Conservation (phyloP, 441 rosid species). For the Kokia cookei region DNA sequence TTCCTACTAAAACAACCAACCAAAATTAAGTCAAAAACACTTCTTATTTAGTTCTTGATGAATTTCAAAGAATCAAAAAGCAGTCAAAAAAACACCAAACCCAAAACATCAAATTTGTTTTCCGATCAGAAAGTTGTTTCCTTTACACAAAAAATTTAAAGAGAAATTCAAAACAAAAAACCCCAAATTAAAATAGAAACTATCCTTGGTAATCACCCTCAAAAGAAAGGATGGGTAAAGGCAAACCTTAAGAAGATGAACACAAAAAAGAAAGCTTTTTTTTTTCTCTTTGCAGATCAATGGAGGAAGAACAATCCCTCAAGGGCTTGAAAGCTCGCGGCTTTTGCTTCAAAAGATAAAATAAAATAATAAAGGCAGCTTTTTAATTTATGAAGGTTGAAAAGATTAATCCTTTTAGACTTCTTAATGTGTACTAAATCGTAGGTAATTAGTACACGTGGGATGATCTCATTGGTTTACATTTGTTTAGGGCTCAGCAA, state of each 20-base stretch:
- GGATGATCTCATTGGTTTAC: not conserved
- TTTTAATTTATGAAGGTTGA: not conserved
- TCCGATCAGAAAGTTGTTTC: not conserved
- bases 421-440: not conserved
- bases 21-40: constrained; percentile 1
- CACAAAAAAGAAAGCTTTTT: not conserved
- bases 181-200: not conserved
- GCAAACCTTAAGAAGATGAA: constrained; percentile 20
- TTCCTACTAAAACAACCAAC: constrained; percentile 26
- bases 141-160: not conserved
- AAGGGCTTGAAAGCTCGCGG: constrained; percentile 8
- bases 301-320: not conserved
- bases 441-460: not conserved
- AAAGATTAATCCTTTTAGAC: not conserved
- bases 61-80: not conserved
- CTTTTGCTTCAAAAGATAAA: not conserved
- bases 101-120: not conserved
- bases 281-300: not conserved
- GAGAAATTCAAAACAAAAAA: not conserved
- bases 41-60: not conserved
- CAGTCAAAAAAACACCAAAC: not conserved
- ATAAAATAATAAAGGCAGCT: not conserved
- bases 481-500: not conserved
- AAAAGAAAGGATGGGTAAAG: not conserved
- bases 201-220: not conserved